phyloP scores from a whole-genome alignment of 108 stramenopile species.

The Schizochytrium sp. region DNA sequence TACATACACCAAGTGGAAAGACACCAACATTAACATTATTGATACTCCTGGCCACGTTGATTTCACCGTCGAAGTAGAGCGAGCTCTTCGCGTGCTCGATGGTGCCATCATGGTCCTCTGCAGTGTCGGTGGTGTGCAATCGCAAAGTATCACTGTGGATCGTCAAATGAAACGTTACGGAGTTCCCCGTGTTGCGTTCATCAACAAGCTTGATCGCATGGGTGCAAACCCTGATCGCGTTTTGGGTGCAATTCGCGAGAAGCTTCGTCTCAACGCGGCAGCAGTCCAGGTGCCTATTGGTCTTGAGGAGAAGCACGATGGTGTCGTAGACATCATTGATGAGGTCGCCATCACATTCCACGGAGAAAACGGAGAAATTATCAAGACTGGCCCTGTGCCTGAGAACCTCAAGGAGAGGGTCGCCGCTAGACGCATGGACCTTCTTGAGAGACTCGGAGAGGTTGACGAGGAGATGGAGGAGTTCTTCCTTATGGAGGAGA shows the following conservation, averaged over 20 bases:
- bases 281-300: slow-evolving; percentile 97
- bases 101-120: slow-evolving; percentile 96
- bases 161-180: slow-evolving; percentile 99
- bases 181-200: slow-evolving; percentile 96
- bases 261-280: slow-evolving; percentile 93
- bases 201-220: slow-evolving; percentile 98
- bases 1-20: slow-evolving; percentile 96
- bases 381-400: slow-evolving; percentile 87
- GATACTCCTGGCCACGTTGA: slow-evolving; percentile 91
- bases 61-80: slow-evolving; percentile 96
- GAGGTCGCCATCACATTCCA: slow-evolving; percentile 82
- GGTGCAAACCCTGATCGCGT: slow-evolving; percentile 93
- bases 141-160: slow-evolving; percentile 97
- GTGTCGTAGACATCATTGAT: slow-evolving; percentile 92
- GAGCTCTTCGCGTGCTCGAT: slow-evolving; percentile 97
- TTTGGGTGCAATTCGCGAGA: slow-evolving; percentile 76
- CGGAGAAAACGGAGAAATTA: slow-evolving; percentile 88
- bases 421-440: slow-evolving; percentile 83
- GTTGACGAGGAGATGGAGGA: slow-evolving; percentile 97
- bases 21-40: slow-evolving; percentile 97
- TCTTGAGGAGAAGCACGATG: slow-evolving; percentile 88
- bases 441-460: slow-evolving; percentile 94
- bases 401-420: slow-evolving; percentile 81
- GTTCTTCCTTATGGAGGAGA: slow-evolving; percentile 94
- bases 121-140: slow-evolving; percentile 97